Base-by-base conservation (phyloP, 257 asterid species). In the Solanum gandarillasii region DNA sequence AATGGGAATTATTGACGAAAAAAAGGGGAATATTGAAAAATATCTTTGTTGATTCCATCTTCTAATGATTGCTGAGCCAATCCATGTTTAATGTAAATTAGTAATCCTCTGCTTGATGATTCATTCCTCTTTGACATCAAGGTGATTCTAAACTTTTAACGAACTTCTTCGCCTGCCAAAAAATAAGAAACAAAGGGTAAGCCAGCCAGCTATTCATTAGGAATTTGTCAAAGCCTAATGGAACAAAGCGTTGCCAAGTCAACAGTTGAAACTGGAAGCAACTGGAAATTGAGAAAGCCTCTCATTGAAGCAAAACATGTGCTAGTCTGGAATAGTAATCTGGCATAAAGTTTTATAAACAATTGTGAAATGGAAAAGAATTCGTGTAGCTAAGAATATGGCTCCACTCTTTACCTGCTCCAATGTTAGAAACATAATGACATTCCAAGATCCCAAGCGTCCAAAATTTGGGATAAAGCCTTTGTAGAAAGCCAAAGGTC, bases 381-480 rank as follows among this genome's bases (percentile, higher is more conserved):
- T 43, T 4, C 2, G 85, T 7, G 29, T 27, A 0, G 65, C 34
- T 4, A 0, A 0, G 9, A 87, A 68, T 86, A 58, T 16, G 68
- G 16, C 14, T 87, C 65, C 76, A 58, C 14, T 13, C 60, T 65
- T 52, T 91, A 96, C 99, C 98, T 96, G 99, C 91, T 96, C 99
- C 90, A 96, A 74, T 3, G 99, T 96, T 89, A 96, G 92, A 92
- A 96, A 96, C 99, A 96, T 95, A 52, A 95, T 91, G 86, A 95
- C 98, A 36, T 96, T 96, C 99, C 99, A 95, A 3, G 98, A 95
- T 85, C 99, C 99, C 78, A 96, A 95, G 58, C 98, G 93, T 60
- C 98, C 98, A 86, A 96, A 95, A 90, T 96, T 96, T 89, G 99
- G 99, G 87, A 96, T 94, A 83, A 96, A 96, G 74, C 99, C 99